Evolutionary conservation across 345 rosid genomes (phyloP), one percentile per base, ranked within the genome.

Genomic region (Durio zibethinus): DNA sequence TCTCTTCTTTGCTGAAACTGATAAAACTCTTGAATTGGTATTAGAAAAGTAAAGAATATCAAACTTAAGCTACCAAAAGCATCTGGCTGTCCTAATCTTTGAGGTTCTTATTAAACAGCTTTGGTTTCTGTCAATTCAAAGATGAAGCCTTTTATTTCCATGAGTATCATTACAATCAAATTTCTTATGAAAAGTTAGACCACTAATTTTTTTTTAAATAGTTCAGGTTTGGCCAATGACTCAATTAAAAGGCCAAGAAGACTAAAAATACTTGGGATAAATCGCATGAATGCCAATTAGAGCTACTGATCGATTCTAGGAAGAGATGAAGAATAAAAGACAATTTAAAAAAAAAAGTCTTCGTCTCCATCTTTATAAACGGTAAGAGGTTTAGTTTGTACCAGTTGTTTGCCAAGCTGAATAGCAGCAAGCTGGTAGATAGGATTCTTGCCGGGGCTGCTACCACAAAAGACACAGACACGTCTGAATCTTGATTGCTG

Each of bases 391-490:
- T 3, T 38, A 38, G 5, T 3, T 29, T 25, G 71, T 80, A 91
- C 97, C 84, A 91, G 86, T 85, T 87, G 91, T 45, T 86, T 72
- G 76, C 84, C 97, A 33, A 91, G 93, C 48, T 91, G 93, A 71
- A 88, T 78, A 52, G 97, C 92, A 36, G 93, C 90, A 50, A 85
- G 87, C 77, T 87, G 93, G 81, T 89, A 91, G 81, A 86, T 91
- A 15, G 91, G 93, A 59, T 73, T 87, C 84, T 88, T 90, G 74
- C 93, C 97, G 5, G 90, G 85, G 78, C 91, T 88, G 85, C 93
- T 91, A 1, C 97, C 97, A 16, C 97, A 91, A 57, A 91, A 91
- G 9, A 91, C 93, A 76, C 97, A 88, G 45, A 89, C 87, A 59
- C 93, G 84, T 63, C 78, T 70, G 88, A 91, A 91, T 73, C 91